Evolutionary conservation across 176 grass and related monocot species (phyloP), one percentile per base, ranked within the genome.

Genomic region (Oryza nivara): DNA sequence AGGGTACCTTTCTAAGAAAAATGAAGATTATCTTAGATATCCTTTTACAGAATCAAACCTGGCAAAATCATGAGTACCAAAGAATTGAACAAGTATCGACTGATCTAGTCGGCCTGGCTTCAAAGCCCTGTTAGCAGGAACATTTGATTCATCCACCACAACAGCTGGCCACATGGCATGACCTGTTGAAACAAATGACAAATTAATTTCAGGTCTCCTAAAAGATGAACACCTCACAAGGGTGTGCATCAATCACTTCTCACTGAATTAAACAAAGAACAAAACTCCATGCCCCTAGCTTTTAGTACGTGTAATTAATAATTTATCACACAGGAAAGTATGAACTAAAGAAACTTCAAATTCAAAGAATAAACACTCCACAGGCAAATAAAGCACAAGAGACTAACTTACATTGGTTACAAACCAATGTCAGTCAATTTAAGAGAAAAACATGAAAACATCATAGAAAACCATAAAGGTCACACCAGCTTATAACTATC

Each of bases 131-230:
- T 84, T 89, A 36, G 83, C 46, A 47, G 85, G 80, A 86, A 99
- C 74, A 89, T 89, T 71, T 69, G 92, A 99, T 65, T 99, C 97
- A 82, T 90, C 88, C 22, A 96, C 90, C 84, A 99, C 93, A 49
- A 96, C 91, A 20, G 96, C 93, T 11, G 97, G 93, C 97, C 97
- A 99, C 92, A 96, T 96, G 78, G 97, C 93, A 96, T 96, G 90
- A 80, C 97, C 97, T 99, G 82, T 92, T 89, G 74, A 81, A 87
- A 45, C 60, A 81, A 81, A 88, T 66, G 86, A 81, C 0, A 80
- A 9, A 74, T 58, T 72, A 60, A 77, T 82, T 67, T 80, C 52
- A 52, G 41, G 43, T 20, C 36, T 72, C 32, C 9, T 65, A 43
- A 64, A 77, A 87, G 13, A 14, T 19, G 45, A 54, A 45, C 26